Base-by-base conservation (phyloP, 2,329 filamentous ascomycete species). In the Hymenoscyphus occultus region DNA sequence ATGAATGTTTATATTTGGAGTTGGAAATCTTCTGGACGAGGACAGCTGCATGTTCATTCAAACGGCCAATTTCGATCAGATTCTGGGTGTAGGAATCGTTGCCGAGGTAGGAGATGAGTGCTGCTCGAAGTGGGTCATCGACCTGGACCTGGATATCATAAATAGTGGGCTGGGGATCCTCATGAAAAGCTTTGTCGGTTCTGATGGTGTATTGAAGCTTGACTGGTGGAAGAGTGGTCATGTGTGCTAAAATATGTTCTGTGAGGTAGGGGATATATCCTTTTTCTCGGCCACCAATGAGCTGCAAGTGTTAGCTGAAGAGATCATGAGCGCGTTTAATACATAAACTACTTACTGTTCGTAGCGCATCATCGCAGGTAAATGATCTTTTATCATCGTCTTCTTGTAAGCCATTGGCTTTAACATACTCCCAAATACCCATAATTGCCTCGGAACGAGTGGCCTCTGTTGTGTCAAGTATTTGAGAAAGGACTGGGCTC, bases 301-400 rank as follows among this genome's bases (percentile, higher is more conserved):
- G 81, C 90, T 93, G 76, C 66, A 6, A 5, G 56, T 56, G 56
- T 59, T 56, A 68, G 62, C 56, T 40, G 32, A 16, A 58, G 5
- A 35, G 9, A 40, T 22, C 56, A n/a, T 60, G 35, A 3, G n/a
- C 32, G 2, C 12, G 14, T 57, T 9, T 9, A 16, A 22, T 54
- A 7, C 19, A 60, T n/a, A 6, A 35, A 60, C 56, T 42, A 77
- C 85, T 74, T 79, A 96, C 92, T 77, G 86, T 86, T 79, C 86
- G 90, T 61, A 99, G 77, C 58, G 89, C 83, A 56, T 93, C 90
- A 74, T 99, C 94, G 74, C 95, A 98, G 48, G 91, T 89, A 72
- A 99, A 94, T 67, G 91, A 90, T 67, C 95, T 86, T 80, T 95
- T 95, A 76, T 99, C 95, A 66, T 98, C 94, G 69, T 97, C 93